Percentiles rank a stretch among this genome's conserved stretches.
Conservation (phyloP, 2,329 filamentous ascomycete genomes). For the Lecanoromycetidae sp. region DNA sequence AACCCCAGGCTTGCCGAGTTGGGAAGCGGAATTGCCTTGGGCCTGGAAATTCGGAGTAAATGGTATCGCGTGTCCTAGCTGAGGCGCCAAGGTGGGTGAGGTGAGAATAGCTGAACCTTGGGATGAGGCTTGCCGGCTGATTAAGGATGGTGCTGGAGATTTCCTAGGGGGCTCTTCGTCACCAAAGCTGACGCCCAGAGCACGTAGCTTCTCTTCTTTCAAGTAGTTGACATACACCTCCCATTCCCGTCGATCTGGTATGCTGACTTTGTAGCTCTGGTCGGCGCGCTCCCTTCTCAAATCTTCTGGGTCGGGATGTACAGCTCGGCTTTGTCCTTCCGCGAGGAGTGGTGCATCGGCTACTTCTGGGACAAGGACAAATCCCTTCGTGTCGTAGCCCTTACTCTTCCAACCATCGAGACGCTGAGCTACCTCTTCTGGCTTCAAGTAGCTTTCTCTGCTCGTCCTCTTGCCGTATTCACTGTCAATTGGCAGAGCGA, state of each 20-base stretch:
- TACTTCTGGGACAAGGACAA: constrained; percentile 4
- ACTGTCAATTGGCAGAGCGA: constrained; percentile 57
- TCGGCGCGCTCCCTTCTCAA: constrained; percentile 26
- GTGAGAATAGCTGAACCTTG: constrained; percentile 67
- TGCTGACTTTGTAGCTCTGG: constrained; percentile 27
- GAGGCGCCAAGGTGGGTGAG: constrained; percentile 70
- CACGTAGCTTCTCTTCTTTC: constrained; percentile 82
- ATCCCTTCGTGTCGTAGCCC: constrained; percentile 30
- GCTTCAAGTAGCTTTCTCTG: constrained; percentile 28
- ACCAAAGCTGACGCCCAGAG: constrained; percentile 73
- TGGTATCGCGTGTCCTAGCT: constrained; percentile 45
- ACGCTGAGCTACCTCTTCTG: constrained; percentile 28
- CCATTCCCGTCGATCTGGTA: constrained; percentile 45
- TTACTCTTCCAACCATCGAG: constrained; percentile 32
- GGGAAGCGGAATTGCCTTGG: neutral
- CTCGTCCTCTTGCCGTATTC: constrained; percentile 43
- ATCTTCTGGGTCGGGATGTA: constrained; percentile 32
- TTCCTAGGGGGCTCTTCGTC: constrained; percentile 53
- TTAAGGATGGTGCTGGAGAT: constrained; percentile 51
- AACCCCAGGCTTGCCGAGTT: constrained; percentile 3
- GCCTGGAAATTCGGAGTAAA: constrained; percentile 46
- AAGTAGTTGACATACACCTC: constrained; percentile 70
- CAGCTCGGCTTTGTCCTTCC: constrained; percentile 32
- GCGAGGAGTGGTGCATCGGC: constrained; percentile 18
- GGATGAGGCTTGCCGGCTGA: constrained; percentile 58